Percentiles rank a stretch among this genome's conserved stretches.
These are phyloP conservation scores for Schizonepeta tenuifolia DNA, from an alignment of 257 asterid genomes.

Conservation along the genomic window DNA sequence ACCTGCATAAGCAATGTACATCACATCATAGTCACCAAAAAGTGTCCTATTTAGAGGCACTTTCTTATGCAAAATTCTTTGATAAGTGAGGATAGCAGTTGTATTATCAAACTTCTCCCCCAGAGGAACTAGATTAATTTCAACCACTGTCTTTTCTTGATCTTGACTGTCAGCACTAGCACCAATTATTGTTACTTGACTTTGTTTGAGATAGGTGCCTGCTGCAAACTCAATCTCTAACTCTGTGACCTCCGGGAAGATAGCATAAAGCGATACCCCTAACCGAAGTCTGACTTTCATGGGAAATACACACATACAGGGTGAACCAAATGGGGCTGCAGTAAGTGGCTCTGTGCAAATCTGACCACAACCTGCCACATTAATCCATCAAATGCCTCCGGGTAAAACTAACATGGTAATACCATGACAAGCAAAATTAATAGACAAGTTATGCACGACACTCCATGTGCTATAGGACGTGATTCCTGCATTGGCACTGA, in stretches of 20 bases:
- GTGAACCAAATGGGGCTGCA: conserved; percentile 78
- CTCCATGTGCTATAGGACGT: background rate
- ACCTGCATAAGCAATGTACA: conserved; percentile 83
- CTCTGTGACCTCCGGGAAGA: conserved; percentile 81
- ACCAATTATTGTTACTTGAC: conserved; percentile 86
- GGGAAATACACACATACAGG: conserved; percentile 93
- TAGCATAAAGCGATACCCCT: conserved; percentile 72
- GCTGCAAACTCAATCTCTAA: conserved; percentile 92
- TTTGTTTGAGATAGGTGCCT: conserved; percentile 84
- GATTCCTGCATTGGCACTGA: background rate
- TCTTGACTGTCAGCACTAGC: conserved; percentile 84
- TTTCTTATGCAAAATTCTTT: conserved; percentile 81
- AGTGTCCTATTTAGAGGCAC: conserved; percentile 84
- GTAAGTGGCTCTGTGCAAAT: conserved; percentile 85
- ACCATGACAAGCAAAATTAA: conserved; percentile 1
- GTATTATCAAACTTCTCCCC: conserved; percentile 95
- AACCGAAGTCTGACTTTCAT: conserved; percentile 92
- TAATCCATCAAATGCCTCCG: conserved; percentile 27
- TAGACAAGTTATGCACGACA: conserved; percentile 7
- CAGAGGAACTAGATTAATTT: conserved; percentile 83
- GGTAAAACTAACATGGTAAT: conserved; percentile 16
- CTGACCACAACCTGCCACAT: conserved; percentile 82
- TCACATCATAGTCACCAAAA: conserved; percentile 84
- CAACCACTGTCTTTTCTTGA: conserved; percentile 82
- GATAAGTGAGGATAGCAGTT: conserved; percentile 84